These are phyloP conservation scores for Claviceps arundinis DNA, from an alignment of 2,329 filamentous ascomycete genomes.

Conservation along the genomic window DNA sequence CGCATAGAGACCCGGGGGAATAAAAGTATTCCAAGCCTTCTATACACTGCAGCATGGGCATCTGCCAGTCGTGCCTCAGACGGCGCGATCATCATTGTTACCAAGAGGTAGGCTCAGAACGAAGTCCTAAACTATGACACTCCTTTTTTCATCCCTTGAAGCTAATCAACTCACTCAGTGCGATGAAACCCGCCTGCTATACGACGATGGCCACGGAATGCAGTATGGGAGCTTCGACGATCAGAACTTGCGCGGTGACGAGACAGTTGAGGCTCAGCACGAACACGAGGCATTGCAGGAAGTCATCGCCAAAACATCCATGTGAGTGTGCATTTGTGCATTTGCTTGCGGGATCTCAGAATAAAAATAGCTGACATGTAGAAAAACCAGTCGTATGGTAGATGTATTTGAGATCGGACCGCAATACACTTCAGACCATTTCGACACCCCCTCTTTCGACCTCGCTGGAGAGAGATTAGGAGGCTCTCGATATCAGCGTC, in stretches of 20 bases:
- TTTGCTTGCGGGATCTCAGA: neutral
- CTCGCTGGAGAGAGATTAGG: conserved; percentile 39
- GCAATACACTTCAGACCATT: conserved; percentile 27
- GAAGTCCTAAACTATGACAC: neutral
- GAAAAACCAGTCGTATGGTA: conserved; percentile 43
- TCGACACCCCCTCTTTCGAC: conserved; percentile 30
- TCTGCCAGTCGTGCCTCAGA: conserved; percentile 48
- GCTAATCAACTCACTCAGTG: conserved; percentile 25
- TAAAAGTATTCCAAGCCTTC: neutral
- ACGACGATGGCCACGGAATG: conserved; percentile 44
- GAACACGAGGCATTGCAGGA: conserved; percentile 52
- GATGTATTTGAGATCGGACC: conserved; percentile 54
- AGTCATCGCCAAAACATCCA: conserved; percentile 50
- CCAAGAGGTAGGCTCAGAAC: conserved; percentile 30
- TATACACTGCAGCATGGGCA: conserved; percentile 34
- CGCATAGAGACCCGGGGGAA: neutral
- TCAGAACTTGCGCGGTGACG: conserved; percentile 38
- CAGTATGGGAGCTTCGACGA: conserved; percentile 53
- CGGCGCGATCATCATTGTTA: conserved; percentile 34
- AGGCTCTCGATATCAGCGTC: conserved; percentile 45
- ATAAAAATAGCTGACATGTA: neutral
- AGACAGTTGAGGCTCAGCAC: conserved; percentile 48
- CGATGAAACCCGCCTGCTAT: conserved; percentile 44
- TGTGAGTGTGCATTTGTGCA: conserved; percentile 28
- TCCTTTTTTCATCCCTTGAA: neutral